Evolutionary conservation across 768 basidiomycete species (phyloP), one percentile per base, ranked within the genome.

Genomic region (Termitomyces sp.): DNA sequence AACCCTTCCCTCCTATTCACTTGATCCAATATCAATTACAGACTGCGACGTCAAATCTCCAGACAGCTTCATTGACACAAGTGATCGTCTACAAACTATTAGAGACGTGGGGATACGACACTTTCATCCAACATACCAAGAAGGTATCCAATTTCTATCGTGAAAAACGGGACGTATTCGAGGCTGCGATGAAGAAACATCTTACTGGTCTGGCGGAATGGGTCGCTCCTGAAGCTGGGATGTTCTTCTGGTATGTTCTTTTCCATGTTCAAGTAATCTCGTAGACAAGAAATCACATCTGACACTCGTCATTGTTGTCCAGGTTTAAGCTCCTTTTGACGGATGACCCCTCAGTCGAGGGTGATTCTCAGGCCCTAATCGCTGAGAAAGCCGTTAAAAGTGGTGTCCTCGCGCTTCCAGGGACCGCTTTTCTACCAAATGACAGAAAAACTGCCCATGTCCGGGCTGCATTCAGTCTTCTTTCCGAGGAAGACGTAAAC

Each of bases 341-440:
- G 46, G 69, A 72, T 15, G 62, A 63, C 60, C 65, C 66, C 29
- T 40, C 59, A 31, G 65, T 60, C 2, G 78, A 83, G 64, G 82
- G 80, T 36, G 92, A 96, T 72, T 90, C 91, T 11, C 81, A 81
- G 63, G 73, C 76, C 8, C 62, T 94, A 50, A 89, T 96, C 66
- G 76, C 81, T 51, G 84, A 80, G 7, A 86, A 85, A 60, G 92
- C 91, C 17, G 78, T 89, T 47, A 82, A 85, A 60, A 79, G 81
- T 20, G 92, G 92, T 29, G 89, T 96, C 11, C 83, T 96, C 15
- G 91, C 89, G n/a, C 81, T 96, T 4, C 94, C 94, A 0, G 94
- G 94, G 14, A 82, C 81, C 3, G 85, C 84, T 3, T 92, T 94
- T 75, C 78, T 86, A 59, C 89, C 92, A 4, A 84, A 80, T 60